Evolutionary conservation across 108 stramenopile species (phyloP), one percentile per base, ranked within the genome.

Genomic region (Cyclotella cryptica): DNA sequence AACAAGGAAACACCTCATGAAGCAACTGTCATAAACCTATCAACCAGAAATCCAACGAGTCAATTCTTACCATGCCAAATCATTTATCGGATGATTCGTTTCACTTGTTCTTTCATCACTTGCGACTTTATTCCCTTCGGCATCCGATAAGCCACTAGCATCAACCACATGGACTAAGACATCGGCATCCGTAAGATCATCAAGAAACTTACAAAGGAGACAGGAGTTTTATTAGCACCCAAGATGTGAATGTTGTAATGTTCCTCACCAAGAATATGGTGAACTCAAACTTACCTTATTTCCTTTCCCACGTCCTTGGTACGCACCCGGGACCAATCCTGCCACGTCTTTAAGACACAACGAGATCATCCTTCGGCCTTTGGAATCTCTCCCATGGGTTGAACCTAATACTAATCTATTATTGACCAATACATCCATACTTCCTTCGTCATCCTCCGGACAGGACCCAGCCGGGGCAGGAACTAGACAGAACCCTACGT

Each of bases 271-370:
- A 61, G 7, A 24, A n/a, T 19, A 8, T 35, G 13, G 3, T 17
- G 26, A 55, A 69, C 21, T 44, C n/a, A 75, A 42, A 52, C 62
- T 29, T 40, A 79, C 71, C 78, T 88, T 87, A 67, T 96, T 96
- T 15, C 95, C 95, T 43, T 88, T 86, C 14, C 97, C 96, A 13
- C 85, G 69, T 0, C 95, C 97, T 69, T 92, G 80, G 71, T 94
- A 96, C 10, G 95, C 95, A 13, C 95, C 95, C 3, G 97, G 97
- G 49, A 97, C 94, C 3, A 97, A 73, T 5, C 97, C 97, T 0
- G 97, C 97, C 10, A 97, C 97, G 74, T 97, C 97, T 64, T 94
- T 96, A 15, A 96, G 73, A 46, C 86, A 74, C 10, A 96, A 87
- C 0, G 97, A 93, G 52, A 96, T 52, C 41, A 97, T 76, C 15